Evolutionary conservation across 768 basidiomycete genomes (phyloP).

Genomic region (Boletus rufocinnamomeus): DNA sequence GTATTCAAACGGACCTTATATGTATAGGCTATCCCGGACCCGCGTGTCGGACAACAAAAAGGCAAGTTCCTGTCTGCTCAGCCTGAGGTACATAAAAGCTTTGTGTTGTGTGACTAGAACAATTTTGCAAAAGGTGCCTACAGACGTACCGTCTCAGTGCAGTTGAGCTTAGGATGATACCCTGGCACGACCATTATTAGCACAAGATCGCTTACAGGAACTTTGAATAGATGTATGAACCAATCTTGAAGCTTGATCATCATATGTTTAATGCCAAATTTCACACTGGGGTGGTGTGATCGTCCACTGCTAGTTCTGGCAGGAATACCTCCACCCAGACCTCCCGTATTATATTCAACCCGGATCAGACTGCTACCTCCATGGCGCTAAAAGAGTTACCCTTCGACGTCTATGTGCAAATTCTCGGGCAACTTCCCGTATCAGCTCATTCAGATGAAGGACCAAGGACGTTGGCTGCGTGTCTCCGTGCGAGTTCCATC

Average conservation of each 20-base stretch:
- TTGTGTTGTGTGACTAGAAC: neutral
- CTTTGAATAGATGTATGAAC: neutral
- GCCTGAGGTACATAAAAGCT: neutral
- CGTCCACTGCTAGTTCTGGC: neutral
- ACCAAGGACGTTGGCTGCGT: conserved; percentile 41
- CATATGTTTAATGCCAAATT: neutral
- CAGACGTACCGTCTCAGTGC: neutral
- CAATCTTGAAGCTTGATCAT: neutral
- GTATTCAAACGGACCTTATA: too few relatives aligned
- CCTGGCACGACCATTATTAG: neutral
- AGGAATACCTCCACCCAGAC: neutral
- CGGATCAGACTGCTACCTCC: neutral
- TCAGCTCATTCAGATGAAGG: conserved; percentile 24
- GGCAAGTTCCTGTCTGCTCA: too few relatives aligned
- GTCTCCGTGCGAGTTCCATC: conserved; percentile 39
- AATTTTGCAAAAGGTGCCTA: neutral
- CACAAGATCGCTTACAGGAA: neutral
- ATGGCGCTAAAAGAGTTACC: conserved; percentile 33
- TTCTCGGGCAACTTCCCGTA: conserved; percentile 39
- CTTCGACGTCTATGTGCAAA: conserved; percentile 39
- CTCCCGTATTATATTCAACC: neutral
- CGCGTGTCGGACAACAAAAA: too few relatives aligned
- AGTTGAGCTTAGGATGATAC: neutral
- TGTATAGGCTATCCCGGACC: too few relatives aligned
- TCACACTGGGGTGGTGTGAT: conserved; percentile 7